These are phyloP conservation scores for Colletotrichum abscissum DNA, from an alignment of 2,329 filamentous ascomycete species.

Conservation along the genomic window DNA sequence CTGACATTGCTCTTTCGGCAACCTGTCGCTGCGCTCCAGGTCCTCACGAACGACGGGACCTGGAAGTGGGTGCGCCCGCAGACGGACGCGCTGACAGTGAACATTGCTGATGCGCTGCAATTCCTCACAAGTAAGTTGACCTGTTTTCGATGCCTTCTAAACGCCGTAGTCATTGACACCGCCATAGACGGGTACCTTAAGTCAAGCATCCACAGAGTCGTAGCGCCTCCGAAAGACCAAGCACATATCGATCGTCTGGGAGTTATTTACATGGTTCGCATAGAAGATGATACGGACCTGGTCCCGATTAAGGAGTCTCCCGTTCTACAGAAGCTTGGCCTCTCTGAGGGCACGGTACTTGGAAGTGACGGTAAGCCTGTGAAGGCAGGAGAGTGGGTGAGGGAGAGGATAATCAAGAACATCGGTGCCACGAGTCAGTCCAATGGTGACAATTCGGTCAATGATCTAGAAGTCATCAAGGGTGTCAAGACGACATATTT, in stretches of 20 bases:
- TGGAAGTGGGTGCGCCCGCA: conserved; percentile 44
- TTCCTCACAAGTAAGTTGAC: conserved; percentile 50
- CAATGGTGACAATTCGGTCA: conserved; percentile 33
- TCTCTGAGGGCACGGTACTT: conserved; percentile 35
- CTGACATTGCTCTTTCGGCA: conserved; percentile 67
- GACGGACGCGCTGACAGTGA: conserved; percentile 56
- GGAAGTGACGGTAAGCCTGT: conserved; percentile 38
- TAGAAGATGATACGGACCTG: conserved; percentile 43
- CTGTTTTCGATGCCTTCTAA: not conserved
- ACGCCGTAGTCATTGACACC: not conserved
- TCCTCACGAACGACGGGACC: conserved; percentile 54
- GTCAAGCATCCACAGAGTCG: conserved; percentile 47
- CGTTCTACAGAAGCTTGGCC: conserved; percentile 46
- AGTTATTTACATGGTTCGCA: not conserved
- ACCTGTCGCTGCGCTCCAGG: conserved; percentile 64
- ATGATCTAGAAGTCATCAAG: conserved; percentile 34
- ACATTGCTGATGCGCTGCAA: conserved; percentile 58
- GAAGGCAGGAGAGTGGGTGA: conserved; percentile 46
- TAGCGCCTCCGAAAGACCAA: conserved; percentile 47
- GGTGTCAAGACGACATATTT: conserved; percentile 34
- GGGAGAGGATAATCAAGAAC: conserved; percentile 40
- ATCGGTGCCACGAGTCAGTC: conserved; percentile 27
- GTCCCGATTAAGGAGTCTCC: conserved; percentile 41
- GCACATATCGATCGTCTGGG: conserved; percentile 37
- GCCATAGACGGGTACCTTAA: conserved; percentile 47